Evolutionary conservation across 208 protist species (phyloP).

Genomic region (Strigomonas culicis): DNA sequence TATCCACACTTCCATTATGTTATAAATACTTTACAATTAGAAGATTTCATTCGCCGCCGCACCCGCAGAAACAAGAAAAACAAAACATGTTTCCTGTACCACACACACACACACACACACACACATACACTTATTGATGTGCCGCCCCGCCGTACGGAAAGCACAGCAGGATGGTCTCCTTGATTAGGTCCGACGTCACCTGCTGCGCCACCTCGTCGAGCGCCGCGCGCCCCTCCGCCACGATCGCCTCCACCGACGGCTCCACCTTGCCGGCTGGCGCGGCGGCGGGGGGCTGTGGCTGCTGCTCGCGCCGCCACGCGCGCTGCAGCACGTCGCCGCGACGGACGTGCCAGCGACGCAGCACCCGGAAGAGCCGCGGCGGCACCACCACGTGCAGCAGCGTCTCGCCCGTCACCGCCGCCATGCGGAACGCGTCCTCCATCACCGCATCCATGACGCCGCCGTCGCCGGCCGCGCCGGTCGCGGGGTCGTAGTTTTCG

Average conservation of each 20-base stretch:
- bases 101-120: too few species aligned
- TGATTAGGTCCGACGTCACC: slow-evolving; percentile 47
- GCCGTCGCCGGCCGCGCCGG: neutral
- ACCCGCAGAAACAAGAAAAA: neutral
- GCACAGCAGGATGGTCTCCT: slow-evolving; percentile 80
- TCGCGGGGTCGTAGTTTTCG: neutral
- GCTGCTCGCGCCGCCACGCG: slow-evolving; percentile 22
- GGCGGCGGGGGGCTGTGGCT: neutral
- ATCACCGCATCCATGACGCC: slow-evolving; percentile 63
- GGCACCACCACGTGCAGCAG: slow-evolving; percentile 66
- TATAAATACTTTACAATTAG: too few species aligned
- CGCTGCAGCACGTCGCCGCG: slow-evolving; percentile 39
- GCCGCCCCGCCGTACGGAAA: slow-evolving; percentile 54
- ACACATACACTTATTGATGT: neutral
- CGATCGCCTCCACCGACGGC: slow-evolving; percentile 1
- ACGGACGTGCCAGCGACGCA: slow-evolving; percentile 76
- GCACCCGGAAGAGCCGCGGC: slow-evolving; percentile 58
- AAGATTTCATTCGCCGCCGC: too few species aligned
- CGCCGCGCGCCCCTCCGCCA: neutral
- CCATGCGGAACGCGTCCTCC: slow-evolving; percentile 65
- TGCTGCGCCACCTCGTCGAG: slow-evolving; percentile 31
- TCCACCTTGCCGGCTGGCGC: neutral
- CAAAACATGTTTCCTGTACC: neutral
- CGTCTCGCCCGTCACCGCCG: slow-evolving; percentile 45
- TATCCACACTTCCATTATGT: too few species aligned